These are phyloP conservation scores for Phytophthora aleatoria DNA, from an alignment of 352 stramenopile species.

Conservation along the genomic window DNA sequence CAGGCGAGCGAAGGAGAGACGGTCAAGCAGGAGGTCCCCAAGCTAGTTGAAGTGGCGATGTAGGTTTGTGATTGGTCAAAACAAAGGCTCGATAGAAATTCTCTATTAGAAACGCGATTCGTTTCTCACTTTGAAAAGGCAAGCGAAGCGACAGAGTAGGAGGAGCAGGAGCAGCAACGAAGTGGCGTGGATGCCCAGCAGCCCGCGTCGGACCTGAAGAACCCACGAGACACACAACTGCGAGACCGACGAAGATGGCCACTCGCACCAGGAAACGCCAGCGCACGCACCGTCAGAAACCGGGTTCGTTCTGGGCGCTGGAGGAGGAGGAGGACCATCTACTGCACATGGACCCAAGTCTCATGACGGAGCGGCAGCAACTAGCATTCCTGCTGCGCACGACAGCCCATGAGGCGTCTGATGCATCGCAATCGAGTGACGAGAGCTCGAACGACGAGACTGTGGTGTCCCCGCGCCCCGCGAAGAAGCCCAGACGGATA, in stretches of 20 bases:
- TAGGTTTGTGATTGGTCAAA: slow-evolving; percentile 24
- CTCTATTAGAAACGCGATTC: slow-evolving; percentile 12
- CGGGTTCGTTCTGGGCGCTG: slow-evolving; percentile 8
- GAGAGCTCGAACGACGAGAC: slow-evolving; percentile 39
- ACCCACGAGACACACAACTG: slow-evolving; percentile 10
- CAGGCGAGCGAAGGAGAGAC: slow-evolving; percentile 91
- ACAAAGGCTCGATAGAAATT: not conserved
- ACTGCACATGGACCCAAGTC: slow-evolving; percentile 52
- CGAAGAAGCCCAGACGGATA: slow-evolving; percentile 27
- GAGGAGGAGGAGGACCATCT: slow-evolving; percentile 29
- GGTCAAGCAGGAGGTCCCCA: slow-evolving; percentile 91
- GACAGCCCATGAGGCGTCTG: slow-evolving; percentile 62
- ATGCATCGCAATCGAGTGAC: slow-evolving; percentile 26
- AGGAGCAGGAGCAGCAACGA: not conserved
- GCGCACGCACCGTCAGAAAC: slow-evolving; percentile 14
- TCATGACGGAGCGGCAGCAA: slow-evolving; percentile 86
- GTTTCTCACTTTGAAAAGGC: slow-evolving; percentile 29
- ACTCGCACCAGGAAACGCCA: slow-evolving; percentile 26
- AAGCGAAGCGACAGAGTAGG: slow-evolving; percentile 8
- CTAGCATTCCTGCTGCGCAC: slow-evolving; percentile 75
- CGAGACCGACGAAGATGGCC: slow-evolving; percentile 19
- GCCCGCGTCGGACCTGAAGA: slow-evolving; percentile 9
- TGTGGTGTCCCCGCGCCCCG: slow-evolving; percentile 4
- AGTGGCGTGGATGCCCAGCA: slow-evolving; percentile 12
- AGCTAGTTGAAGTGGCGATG: slow-evolving; percentile 52